Evolutionary conservation across 1,284 basidiomycete genomes (phyloP), one percentile per base, ranked within the genome.

Genomic region (Pyrrhoderma noxium): DNA sequence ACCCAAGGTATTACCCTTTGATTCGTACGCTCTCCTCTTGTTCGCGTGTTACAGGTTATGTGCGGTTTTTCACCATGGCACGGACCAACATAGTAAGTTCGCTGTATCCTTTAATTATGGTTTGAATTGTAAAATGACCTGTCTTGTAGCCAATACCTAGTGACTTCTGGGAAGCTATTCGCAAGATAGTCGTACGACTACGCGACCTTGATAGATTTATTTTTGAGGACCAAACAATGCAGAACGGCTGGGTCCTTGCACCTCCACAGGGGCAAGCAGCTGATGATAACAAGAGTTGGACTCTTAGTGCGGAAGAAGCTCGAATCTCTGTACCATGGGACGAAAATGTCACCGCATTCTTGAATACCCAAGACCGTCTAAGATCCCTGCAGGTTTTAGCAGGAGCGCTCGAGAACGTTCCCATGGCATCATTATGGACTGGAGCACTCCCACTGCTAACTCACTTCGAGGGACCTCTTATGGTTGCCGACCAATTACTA

Each of bases 381-480:
- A 49, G 44, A 7, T 38, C 13, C 22, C 27, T 56, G 4, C 25
- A 21, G 13, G 27, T 49, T 7, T 21, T 38, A 21, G 50, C 47
- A 13, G 42, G 49, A 11, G 42, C 47, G 34, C 21, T 40, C 8
- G 51, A 56, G 38, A 45, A 44, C 37, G 45, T 46, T 11, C 54
- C 45, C 2, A 13, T 49, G n/a, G 35, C 35, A 7, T 19, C 38
- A 8, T 19, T 56, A 13, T 16, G 39, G 3, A 9, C 9, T 36
- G 34, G 39, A 22, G 40, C 46, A 1, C 23, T 56, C 4, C 54
- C 46, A n/a, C 38, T 44, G 21, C 38, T 56, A 14, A 45, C 35
- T 16, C 41, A 41, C 14, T 56, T 48, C 16, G 54, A 56, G 36
- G 54, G 54, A 25, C 51, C 54, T 8, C 42, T 56, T 13, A 21